Percentiles rank a stretch among this genome's conserved stretches.
phyloP scores from a whole-genome alignment of 768 basidiomycete genomes.

The Trametes villosa region DNA sequence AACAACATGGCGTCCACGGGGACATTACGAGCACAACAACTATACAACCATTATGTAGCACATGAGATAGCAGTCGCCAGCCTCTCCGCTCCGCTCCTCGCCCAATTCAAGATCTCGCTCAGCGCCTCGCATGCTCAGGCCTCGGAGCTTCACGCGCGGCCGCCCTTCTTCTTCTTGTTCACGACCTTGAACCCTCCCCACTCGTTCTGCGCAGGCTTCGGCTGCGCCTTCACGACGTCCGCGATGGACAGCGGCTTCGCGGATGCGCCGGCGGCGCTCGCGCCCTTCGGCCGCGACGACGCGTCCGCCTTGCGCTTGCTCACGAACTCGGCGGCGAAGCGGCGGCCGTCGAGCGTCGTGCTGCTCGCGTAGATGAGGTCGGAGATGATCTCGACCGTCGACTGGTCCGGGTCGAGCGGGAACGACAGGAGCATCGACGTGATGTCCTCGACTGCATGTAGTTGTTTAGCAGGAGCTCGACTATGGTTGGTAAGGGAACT shows the following conservation, averaged over 20 bases:
- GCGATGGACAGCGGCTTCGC: constrained; percentile 74
- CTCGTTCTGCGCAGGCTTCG: constrained; percentile 67
- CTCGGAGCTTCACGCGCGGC: constrained; percentile 49
- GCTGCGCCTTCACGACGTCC: constrained; percentile 89
- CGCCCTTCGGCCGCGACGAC: constrained; percentile 51
- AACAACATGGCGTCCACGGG: constrained; percentile 9
- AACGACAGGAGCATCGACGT: constrained; percentile 94
- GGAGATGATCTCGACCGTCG: constrained; percentile 88
- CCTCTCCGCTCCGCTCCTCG: neutral
- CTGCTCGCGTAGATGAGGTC: constrained; percentile 95
- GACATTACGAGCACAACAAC: constrained; percentile 23
- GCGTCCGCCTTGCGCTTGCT: constrained; percentile 86
- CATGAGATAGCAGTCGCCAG: constrained; percentile 1
- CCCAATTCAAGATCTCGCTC: neutral
- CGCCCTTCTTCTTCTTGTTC: constrained; percentile 93
- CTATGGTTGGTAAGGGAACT: constrained; percentile 26
- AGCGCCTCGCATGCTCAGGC: neutral
- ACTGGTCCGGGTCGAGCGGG: constrained; percentile 84
- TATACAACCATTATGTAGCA: constrained; percentile 19
- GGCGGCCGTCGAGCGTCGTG: constrained; percentile 91
- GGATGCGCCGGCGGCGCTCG: constrained; percentile 35
- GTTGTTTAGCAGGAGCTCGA: neutral
- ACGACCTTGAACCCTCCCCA: constrained; percentile 93
- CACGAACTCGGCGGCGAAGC: constrained; percentile 93
- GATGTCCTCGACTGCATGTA: constrained; percentile 89